Conservation (phyloP, 257 asterid species). For the Salvia miltiorrhiza region DNA sequence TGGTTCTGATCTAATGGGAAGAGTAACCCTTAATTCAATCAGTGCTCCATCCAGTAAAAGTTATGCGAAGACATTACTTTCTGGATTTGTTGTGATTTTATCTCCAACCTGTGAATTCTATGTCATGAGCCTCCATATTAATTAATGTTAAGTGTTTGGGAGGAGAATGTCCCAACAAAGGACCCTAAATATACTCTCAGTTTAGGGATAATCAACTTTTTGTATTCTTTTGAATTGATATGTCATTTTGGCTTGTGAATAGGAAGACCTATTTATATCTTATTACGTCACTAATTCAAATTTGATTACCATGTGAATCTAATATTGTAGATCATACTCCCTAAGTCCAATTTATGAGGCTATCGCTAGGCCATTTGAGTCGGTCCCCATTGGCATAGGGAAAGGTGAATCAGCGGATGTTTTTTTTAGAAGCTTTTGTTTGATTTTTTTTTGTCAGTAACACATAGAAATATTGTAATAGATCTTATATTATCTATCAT, state of each 20-base stretch:
- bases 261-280: too few species aligned
- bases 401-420: slow-evolving; percentile 72
- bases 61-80: neutral
- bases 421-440: too few species aligned
- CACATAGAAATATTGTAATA: too few species aligned
- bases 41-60: neutral
- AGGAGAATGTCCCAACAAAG: neutral
- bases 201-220: neutral
- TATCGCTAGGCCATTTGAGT: slow-evolving; percentile 51
- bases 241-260: neutral
- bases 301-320: too few species aligned
- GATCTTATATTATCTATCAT: too few species aligned
- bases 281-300: too few species aligned
- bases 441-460: too few species aligned
- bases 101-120: neutral
- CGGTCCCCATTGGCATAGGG: slow-evolving; percentile 40
- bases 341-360: slow-evolving; percentile 79
- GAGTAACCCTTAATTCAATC: neutral
- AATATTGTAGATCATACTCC: too few species aligned
- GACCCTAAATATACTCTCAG: neutral
- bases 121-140: neutral
- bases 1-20: neutral
- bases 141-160: neutral
- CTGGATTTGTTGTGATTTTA: neutral
- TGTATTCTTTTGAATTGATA: neutral